These are phyloP conservation scores for Colletotrichum nymphaeae DNA, from an alignment of 2,329 filamentous ascomycete species.

Conservation along the genomic window DNA sequence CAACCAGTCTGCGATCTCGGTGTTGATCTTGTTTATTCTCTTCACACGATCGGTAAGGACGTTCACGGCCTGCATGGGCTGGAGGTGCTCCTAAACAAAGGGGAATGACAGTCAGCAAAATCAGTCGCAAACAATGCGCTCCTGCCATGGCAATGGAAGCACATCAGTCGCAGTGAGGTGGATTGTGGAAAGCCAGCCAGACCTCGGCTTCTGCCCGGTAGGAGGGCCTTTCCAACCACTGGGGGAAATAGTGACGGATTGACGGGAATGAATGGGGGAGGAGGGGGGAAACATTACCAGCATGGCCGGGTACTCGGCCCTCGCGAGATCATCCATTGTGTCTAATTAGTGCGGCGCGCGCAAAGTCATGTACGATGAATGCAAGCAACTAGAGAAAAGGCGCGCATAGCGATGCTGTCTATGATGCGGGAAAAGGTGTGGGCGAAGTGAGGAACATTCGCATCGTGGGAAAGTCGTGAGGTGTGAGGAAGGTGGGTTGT, in stretches of 20 bases:
- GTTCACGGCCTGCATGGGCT: slow-evolving; percentile 83
- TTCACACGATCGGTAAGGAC: slow-evolving; percentile 89
- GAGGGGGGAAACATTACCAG: slow-evolving; percentile 70
- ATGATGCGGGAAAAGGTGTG: slow-evolving; percentile 29
- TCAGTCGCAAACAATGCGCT: slow-evolving; percentile 32
- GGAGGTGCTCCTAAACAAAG: slow-evolving; percentile 76
- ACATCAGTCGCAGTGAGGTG: neutral
- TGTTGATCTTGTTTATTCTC: slow-evolving; percentile 86
- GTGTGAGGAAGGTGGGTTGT: slow-evolving; percentile 20
- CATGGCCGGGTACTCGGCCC: slow-evolving; percentile 93
- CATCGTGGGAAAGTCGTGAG: slow-evolving; percentile 29
- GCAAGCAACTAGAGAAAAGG: slow-evolving; percentile 32
- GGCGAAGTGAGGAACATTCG: slow-evolving; percentile 36
- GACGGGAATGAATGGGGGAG: neutral
- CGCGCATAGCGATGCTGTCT: slow-evolving; percentile 38
- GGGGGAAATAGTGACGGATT: neutral
- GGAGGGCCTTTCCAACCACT: neutral
- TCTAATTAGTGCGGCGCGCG: slow-evolving; percentile 31
- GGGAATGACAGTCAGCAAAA: slow-evolving; percentile 33
- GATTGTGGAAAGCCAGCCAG: neutral
- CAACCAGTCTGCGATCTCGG: slow-evolving; percentile 95
- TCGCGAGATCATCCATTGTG: slow-evolving; percentile 80
- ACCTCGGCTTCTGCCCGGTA: neutral
- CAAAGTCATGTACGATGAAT: slow-evolving; percentile 33
- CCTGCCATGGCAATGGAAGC: neutral